These are phyloP conservation scores for Venturia nashicola DNA, from an alignment of 2,329 filamentous ascomycete species.

Conservation along the genomic window DNA sequence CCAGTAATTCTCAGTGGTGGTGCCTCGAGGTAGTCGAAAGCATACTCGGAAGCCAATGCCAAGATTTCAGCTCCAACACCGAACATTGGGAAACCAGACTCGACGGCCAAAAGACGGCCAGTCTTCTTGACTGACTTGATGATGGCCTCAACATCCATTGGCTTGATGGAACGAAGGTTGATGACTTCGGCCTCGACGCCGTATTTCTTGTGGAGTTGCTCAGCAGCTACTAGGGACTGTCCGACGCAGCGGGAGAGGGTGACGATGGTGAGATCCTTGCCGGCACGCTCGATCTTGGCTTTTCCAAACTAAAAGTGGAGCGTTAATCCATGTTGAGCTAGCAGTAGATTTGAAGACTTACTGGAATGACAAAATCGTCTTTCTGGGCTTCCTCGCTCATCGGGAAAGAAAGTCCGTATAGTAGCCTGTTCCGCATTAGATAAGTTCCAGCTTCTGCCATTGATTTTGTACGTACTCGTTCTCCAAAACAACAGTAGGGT, in stretches of 20 bases:
- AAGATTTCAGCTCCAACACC: conserved; percentile 89
- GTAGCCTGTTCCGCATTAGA: conserved; percentile 36
- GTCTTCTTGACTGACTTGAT: conserved; percentile 99
- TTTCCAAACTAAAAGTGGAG: conserved; percentile 58
- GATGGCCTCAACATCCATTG: conserved; percentile 88
- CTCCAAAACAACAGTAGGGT: conserved; percentile 68
- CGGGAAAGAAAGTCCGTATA: conserved; percentile 91
- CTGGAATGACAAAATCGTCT: conserved; percentile 88
- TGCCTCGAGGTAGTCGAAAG: conserved; percentile 92
- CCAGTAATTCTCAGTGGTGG: conserved; percentile 90
- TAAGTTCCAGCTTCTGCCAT: conserved; percentile 12
- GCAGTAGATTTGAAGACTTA: conserved; percentile 18
- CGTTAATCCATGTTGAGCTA: neutral
- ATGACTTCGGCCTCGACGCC: conserved; percentile 92
- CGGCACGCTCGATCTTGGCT: conserved; percentile 94
- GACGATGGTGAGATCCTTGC: conserved; percentile 94
- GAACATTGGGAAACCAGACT: conserved; percentile 93
- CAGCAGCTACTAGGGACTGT: conserved; percentile 76
- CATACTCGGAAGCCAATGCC: conserved; percentile 92
- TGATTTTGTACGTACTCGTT: conserved; percentile 30
- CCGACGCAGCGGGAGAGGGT: conserved; percentile 91
- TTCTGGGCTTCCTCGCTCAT: conserved; percentile 96
- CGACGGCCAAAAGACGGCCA: conserved; percentile 75
- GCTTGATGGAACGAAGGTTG: conserved; percentile 96
- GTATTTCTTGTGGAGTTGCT: conserved; percentile 90